Evolutionary conservation across 768 basidiomycete species (phyloP), one percentile per base, ranked within the genome.

Genomic region (Boletus bicolor): DNA sequence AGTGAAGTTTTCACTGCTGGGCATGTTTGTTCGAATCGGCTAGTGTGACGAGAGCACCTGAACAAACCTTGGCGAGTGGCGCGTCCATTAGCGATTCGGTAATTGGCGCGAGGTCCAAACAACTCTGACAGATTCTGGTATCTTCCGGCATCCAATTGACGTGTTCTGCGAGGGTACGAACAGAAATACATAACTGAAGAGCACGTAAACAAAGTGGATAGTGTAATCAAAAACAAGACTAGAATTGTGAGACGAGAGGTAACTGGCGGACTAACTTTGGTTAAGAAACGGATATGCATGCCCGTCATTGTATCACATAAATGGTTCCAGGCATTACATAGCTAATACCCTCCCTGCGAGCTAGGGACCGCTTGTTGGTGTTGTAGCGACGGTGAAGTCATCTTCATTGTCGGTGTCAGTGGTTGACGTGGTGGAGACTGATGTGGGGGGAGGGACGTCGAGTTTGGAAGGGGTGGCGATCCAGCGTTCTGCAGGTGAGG

Each of bases 351-450:
- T 61, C 75, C 78, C 68, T 82, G 79, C 47, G 77, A 79, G 55
- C 75, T 77, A 24, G 78, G 77, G 28, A 80, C 77, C 15, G 74
- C 70, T 62, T 81, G 80, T 59, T 82, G 81, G 54, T 81, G 81
- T 65, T 80, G 81, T 51, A 82, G 62, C 36, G 79, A 78, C 14
- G 83, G 83, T 2, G 82, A 83, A 32, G 78, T 72, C 70, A 80
- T 77, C 28, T 75, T 74, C 74, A 82, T 73, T 43, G 77, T 79
- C 7, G 82, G 79, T 2, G 80, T 78, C 53, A 79, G 73, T 15
- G 77, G 72, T 19, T 78, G 71, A 17, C 80, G 78, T 4, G 82
- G 78, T 9, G 82, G 79, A 3, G 81, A 78, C 55, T 81, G 79
- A 28, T 73, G 71, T 3, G 68, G 28, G 5, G 68, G 66, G 5